Evolutionary conservation across 108 stramenopile species (phyloP).

Genomic region (Epithemia pelagica): DNA sequence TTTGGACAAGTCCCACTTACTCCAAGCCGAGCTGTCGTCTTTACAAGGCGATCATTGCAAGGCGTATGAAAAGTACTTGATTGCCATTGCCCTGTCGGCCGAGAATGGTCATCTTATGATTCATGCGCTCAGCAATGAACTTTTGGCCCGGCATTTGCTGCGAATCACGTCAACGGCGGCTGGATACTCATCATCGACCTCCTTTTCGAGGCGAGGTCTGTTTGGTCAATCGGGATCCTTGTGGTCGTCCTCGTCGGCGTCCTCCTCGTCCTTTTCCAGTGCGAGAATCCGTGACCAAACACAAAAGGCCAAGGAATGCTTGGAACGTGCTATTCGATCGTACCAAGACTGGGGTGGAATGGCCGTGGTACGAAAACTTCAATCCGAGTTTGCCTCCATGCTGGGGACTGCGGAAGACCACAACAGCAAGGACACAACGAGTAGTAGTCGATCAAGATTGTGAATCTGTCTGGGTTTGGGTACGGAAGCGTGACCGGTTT

Average conservation of each 20-base stretch:
- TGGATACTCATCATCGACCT: background rate
- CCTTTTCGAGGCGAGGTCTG: background rate
- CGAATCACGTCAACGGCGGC: background rate
- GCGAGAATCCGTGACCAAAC: background rate
- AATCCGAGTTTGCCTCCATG: background rate
- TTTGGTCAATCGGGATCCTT: background rate
- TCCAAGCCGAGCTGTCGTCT: constrained; percentile 13
- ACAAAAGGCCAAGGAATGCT: constrained; percentile 2
- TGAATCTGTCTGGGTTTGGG: too few species aligned
- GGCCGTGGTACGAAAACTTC: background rate
- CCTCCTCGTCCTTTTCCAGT: background rate
- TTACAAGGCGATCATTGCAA: background rate
- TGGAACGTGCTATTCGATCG: background rate
- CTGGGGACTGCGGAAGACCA: too few species aligned
- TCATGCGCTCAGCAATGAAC: constrained; percentile 7
- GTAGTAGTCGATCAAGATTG: too few species aligned
- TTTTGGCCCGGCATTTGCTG: constrained; percentile 1
- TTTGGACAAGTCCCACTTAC: background rate
- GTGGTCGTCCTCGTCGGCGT: background rate
- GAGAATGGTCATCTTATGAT: background rate
- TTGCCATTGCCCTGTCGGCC: constrained; percentile 8
- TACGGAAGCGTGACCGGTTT: too few species aligned
- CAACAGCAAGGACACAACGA: too few species aligned
- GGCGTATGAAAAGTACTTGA: constrained; percentile 1
- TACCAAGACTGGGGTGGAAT: constrained; percentile 8